Conservation (phyloP, 371 early-diverging fungal species). For the Blyttiomyces sp. region DNA sequence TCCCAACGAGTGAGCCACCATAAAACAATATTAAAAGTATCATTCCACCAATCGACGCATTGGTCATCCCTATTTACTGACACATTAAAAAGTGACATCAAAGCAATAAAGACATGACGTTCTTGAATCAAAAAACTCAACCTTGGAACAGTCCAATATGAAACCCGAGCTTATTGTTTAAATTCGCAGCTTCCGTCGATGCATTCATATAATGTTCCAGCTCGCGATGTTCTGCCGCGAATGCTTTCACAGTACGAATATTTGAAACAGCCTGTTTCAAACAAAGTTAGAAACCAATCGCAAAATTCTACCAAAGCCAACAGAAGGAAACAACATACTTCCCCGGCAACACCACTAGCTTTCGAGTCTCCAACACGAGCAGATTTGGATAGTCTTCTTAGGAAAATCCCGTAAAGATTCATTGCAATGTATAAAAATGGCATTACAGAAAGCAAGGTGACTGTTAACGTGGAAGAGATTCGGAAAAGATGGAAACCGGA, state of each 20-base stretch:
- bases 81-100: background rate
- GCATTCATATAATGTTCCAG: constrained; percentile 54
- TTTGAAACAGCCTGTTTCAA: constrained; percentile 53
- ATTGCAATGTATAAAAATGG: constrained; percentile 63
- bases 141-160: constrained; percentile 81
- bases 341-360: constrained; percentile 65
- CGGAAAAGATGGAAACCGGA: constrained; percentile 62
- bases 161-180: constrained; percentile 58
- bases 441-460: constrained; percentile 61
- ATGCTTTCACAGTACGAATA: constrained; percentile 72
- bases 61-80: constrained; percentile 60
- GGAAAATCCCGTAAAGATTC: constrained; percentile 68
- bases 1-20: constrained; percentile 69
- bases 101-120: background rate
- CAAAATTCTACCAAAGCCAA: no score
- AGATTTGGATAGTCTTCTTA: constrained; percentile 56
- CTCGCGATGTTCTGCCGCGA: constrained; percentile 69
- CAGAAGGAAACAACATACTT: constrained; percentile 38
- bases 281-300: background rate
- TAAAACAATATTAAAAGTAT: constrained; percentile 67
- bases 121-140: constrained; percentile 3
- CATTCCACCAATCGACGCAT: constrained; percentile 67
- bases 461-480: constrained; percentile 64
- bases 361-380: constrained; percentile 54
- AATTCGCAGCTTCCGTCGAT: constrained; percentile 39